These are phyloP conservation scores for Diaporthe helianthi DNA, from an alignment of 2,329 filamentous ascomycete genomes.

Conservation along the genomic window DNA sequence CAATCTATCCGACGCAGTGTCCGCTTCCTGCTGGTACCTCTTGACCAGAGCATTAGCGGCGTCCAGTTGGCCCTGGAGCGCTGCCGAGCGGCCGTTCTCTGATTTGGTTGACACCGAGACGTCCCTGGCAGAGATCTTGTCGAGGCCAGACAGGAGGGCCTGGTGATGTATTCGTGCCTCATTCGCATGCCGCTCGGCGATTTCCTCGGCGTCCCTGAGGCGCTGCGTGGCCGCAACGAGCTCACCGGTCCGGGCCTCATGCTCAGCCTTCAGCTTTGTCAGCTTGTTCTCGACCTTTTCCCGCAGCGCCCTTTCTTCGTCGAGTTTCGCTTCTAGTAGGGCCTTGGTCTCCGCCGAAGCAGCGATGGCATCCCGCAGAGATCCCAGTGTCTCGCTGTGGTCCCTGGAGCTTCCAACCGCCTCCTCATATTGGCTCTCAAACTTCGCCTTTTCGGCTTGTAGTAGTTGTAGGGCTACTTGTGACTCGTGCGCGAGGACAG, in stretches of 20 bases:
- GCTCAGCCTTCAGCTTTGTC: conserved; percentile 77
- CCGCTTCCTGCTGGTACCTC: conserved; percentile 88
- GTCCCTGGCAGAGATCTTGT: conserved; percentile 70
- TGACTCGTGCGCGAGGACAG: conserved; percentile 78
- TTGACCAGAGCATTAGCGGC: conserved; percentile 81
- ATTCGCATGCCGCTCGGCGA: conserved; percentile 84
- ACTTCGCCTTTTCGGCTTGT: conserved; percentile 84
- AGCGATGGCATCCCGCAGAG: conserved; percentile 77
- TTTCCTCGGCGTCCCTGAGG: conserved; percentile 83
- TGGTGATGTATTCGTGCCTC: conserved; percentile 87
- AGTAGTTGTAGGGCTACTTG: conserved; percentile 76
- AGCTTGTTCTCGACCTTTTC: conserved; percentile 81
- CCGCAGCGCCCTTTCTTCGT: conserved; percentile 79
- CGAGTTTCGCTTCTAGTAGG: conserved; percentile 79
- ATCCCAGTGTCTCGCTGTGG: conserved; percentile 73
- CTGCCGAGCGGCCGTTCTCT: conserved; percentile 70
- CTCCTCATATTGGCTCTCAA: conserved; percentile 73
- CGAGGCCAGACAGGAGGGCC: conserved; percentile 82
- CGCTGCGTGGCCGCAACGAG: conserved; percentile 76
- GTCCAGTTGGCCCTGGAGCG: conserved; percentile 81
- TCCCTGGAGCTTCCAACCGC: conserved; percentile 71
- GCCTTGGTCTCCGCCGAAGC: conserved; percentile 80
- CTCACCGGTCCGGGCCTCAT: conserved; percentile 81
- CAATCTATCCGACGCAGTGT: conserved; percentile 85
- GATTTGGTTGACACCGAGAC: conserved; percentile 54